phyloP scores from a whole-genome alignment of 129 eudicot genomes.

The sunflower (Helianthus annuus) region DNA sequence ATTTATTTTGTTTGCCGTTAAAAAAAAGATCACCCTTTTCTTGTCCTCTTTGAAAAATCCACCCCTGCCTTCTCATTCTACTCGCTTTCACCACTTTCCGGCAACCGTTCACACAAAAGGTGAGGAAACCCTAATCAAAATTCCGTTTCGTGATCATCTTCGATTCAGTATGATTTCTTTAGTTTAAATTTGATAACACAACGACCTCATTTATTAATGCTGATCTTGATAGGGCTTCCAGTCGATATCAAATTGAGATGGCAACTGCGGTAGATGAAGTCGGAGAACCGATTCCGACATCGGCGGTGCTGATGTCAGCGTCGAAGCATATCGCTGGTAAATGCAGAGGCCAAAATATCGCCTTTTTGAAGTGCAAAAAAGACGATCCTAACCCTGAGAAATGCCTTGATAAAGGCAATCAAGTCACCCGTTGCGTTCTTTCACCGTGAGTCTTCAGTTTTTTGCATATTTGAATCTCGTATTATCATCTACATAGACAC shows the following conservation, averaged over 20 bases:
- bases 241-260: conserved; percentile 28
- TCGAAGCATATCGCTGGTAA: conserved; percentile 64
- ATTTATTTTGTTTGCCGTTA: no score
- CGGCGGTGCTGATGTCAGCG: conserved; percentile 66
- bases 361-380: conserved; percentile 77
- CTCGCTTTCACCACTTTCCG: background rate
- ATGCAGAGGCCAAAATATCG: conserved; percentile 69
- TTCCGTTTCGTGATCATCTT: background rate
- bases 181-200: background rate
- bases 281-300: conserved; percentile 73
- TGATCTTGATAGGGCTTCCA: conserved; percentile 12
- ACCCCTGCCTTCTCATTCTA: background rate
- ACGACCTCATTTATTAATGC: conserved; percentile 1
- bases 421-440: conserved; percentile 85
- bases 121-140: conserved; percentile 21
- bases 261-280: conserved; percentile 46
- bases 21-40: no score
- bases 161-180: background rate
- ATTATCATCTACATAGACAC: no score
- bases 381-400: conserved; percentile 81
- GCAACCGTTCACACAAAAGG: conserved; percentile 17
- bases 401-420: conserved; percentile 76
- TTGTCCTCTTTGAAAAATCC: no score
- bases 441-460: no score
- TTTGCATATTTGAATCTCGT: no score